Evolutionary conservation across 169 alveolate genomes (phyloP), one percentile per base, ranked within the genome.

Genomic region (Eimeria tenella): DNA sequence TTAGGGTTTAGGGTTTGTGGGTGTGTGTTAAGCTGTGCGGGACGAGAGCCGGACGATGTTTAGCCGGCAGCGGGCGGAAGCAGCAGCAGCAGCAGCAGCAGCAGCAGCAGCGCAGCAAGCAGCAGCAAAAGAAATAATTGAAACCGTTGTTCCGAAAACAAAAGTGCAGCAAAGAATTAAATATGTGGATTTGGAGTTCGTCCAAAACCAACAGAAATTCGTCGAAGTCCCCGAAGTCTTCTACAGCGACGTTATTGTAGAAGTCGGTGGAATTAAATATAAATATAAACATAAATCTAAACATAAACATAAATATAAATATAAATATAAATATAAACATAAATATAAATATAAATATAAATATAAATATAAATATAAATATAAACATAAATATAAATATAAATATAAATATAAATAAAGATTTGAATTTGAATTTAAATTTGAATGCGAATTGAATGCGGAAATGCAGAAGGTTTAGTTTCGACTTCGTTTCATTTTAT

Each of bases 211-310:
- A 52, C 83, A 86, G 53, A 86, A 65, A 65, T 86, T 86, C 65
- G 93, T 86, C 10, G 93, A 86, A 65, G 93, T 86, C 15, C 93
- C 93, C 5, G 83, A 86, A 49, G 83, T 86, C 15, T n/a, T 63
- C 50, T 86, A 86, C 79, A 60, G 9, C 53, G 93, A 86, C 79
- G 68, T 86, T 50, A 86, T 86, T 42, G 93, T 86, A 3, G 93
- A 86, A 82, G 93, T 86, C 53, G 17, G 77, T 3, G 42, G 4
- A 31, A 31, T 31, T 31, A 31, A 31, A 31, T 31, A 58, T 58
- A 58, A 13, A 31, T 31, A 31, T 31, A 31, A 31, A 31, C 2
- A 31, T 31, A 31, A 31, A 31, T 31, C 0, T 31, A 31, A 31
- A 31, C 2, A 31, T 31, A 31, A 31, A 31, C 2, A 31, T 31